Base-by-base conservation (phyloP, 2,329 filamentous ascomycete genomes). In the Ascocoryne sarcoides region DNA sequence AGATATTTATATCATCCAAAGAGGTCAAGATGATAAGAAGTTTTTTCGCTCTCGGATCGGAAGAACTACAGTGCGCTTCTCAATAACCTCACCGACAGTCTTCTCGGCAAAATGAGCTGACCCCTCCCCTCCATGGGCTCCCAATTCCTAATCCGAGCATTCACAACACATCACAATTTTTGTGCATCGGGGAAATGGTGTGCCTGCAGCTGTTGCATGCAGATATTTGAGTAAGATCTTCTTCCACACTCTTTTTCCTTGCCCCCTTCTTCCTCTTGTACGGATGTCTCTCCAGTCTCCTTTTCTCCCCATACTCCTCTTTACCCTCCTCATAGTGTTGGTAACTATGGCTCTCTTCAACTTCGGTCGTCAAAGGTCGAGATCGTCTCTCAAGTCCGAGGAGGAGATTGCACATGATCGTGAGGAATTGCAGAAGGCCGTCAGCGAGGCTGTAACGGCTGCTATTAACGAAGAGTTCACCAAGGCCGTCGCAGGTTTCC, bases 401-500 rank as follows among this genome's bases (percentile, higher is more conserved):
- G 51, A 54, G 23, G 40, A 47, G 14, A 34, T 42, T 15, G 46
- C 49, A 16, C 29, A 48, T 30, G 53, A 57, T 28, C 47, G 42
- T 28, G 49, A 52, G 26, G 19, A 42, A 3, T 19, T 57, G 2
- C 37, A 53, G 32, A 50, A 53, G 31, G 50, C 51, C 4, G 42
- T 57, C 12, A 37, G 42, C 15, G 49, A 53, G 16, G 54, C 52
- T 31, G 49, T 56, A 2, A 39, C 47, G 20, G 44, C 48, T 14
- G 49, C 46, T 21, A 44, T 57, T 39, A 53, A 47, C 28, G 50
- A 57, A 1, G 43, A 33, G 4, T 57, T 57, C 26, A 52, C 49
- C 17, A 54, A 50, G 37, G 52, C 55, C 7, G 51, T 59, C 29
- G 55, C 55, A 10, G 44, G 39, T 10, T 51, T 54, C 19, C 37